Conservation (phyloP, 305 asterid species). For the Rubia tinctorum region DNA sequence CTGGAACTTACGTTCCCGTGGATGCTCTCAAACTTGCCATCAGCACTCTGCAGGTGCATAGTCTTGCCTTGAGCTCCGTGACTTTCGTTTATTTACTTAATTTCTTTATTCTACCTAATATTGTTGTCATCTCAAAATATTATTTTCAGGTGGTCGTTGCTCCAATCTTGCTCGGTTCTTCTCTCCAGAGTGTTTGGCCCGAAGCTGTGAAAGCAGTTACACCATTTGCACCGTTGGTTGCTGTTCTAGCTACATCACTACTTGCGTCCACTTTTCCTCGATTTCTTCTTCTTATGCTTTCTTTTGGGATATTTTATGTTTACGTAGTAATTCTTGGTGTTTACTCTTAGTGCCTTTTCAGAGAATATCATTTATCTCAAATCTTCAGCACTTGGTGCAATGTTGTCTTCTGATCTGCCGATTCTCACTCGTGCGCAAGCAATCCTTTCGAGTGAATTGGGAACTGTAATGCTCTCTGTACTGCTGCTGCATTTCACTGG, state of each 20-base stretch:
- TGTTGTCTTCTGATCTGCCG: conserved; percentile 49
- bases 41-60: conserved; percentile 79
- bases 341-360: conserved; percentile 59
- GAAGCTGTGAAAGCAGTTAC: conserved; percentile 42
- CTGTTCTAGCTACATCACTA: conserved; percentile 67
- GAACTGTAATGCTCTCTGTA: conserved; percentile 63
- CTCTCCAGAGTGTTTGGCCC: conserved; percentile 65
- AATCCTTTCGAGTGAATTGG: conserved; percentile 56
- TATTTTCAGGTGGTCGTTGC: conserved; percentile 74
- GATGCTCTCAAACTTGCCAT: conserved; percentile 66
- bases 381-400: conserved; percentile 48
- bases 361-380: conserved; percentile 64
- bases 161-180: conserved; percentile 80
- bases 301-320: background rate
- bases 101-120: background rate
- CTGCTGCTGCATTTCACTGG: conserved; percentile 71
- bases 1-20: conserved; percentile 79
- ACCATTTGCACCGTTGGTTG: conserved; percentile 76
- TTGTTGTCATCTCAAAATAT: background rate
- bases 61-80: conserved; percentile 7
- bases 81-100: background rate
- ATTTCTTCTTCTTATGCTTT: background rate
- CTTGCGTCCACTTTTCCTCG: conserved; percentile 63
- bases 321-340: conserved; percentile 5
- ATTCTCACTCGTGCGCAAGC: conserved; percentile 36